A percentile compares a stretch with the other conserved stretches of the same genome.
phyloP scores from a whole-genome alignment of 805 yeast genomes.

The Cyberlindnera mycetangii region DNA sequence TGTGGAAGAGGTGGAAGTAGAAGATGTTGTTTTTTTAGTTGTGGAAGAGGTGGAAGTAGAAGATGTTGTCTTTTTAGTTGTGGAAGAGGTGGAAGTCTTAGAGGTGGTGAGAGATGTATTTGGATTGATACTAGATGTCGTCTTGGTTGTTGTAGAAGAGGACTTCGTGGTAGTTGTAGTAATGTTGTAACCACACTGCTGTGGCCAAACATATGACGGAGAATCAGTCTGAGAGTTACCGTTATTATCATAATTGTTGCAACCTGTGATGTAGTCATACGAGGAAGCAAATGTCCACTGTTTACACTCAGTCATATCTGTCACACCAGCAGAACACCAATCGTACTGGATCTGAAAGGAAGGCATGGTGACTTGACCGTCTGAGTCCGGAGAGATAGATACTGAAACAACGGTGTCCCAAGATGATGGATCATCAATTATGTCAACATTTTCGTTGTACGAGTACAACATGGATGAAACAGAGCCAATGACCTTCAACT shows the following conservation, averaged over 20 bases:
- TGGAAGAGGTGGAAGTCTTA: conserved; percentile 2
- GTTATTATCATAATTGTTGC: conserved; percentile 21
- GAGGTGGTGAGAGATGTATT: no score
- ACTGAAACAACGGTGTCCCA: conserved; percentile 13
- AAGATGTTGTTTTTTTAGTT: not conserved
- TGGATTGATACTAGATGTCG: no score
- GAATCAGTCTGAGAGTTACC: conserved; percentile 22
- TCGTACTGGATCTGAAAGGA: conserved; percentile 23
- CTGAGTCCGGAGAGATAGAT: conserved; percentile 4
- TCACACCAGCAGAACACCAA: conserved; percentile 26
- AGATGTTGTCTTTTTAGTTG: not conserved
- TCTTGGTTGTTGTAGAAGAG: no score
- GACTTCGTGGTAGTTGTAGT: not conserved
- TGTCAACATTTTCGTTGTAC: conserved; percentile 7
- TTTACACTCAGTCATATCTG: conserved; percentile 20
- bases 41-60: not conserved
- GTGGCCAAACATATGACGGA: conserved; percentile 23
- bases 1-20: not conserved
- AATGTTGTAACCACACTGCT: conserved; percentile 20
- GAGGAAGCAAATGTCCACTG: conserved; percentile 20
- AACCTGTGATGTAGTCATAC: conserved; percentile 25
- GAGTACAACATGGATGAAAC: conserved; percentile 13
- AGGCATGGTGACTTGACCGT: conserved; percentile 14
- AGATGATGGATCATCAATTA: conserved; percentile 8
- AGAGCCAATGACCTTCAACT: conserved; percentile 20